Conservation (phyloP, 2,329 filamentous ascomycete genomes). For the Epichloe sibirici region DNA sequence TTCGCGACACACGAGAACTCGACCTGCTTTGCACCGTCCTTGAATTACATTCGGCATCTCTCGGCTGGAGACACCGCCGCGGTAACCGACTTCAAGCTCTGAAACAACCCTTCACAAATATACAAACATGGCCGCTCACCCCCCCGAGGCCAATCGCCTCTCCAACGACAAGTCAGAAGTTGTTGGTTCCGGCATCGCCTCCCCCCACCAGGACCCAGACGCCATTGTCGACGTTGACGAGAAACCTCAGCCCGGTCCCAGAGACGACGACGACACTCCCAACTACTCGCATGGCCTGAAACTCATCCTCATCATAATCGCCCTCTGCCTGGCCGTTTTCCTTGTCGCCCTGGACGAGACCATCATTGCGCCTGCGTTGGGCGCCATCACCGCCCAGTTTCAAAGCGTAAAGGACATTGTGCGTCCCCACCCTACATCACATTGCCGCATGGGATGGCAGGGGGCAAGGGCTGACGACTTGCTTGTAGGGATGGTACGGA, state of each 20-base stretch:
- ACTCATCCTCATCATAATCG: conserved; percentile 28
- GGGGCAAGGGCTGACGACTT: not conserved
- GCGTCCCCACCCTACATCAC: conserved; percentile 9
- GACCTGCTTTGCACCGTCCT: too few species aligned
- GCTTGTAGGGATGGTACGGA: conserved; percentile 33
- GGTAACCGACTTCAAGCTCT: too few species aligned
- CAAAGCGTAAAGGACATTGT: conserved; percentile 33
- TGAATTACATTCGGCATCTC: too few species aligned
- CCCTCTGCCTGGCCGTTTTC: conserved; percentile 34
- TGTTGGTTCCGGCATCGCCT: conserved; percentile 14
- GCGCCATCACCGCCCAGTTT: conserved; percentile 36
- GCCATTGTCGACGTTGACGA: not conserved
- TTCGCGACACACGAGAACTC: too few species aligned
- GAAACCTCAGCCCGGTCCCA: not conserved
- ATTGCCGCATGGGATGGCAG: not conserved
- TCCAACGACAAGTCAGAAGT: conserved; percentile 21
- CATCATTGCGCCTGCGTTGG: conserved; percentile 39
- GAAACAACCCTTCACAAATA: too few species aligned
- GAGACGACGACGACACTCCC: conserved; percentile 9
- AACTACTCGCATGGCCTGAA: conserved; percentile 28
- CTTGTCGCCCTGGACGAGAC: conserved; percentile 40
- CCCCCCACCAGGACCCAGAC: not conserved
- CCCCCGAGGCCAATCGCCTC: conserved; percentile 8
- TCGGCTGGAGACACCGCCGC: too few species aligned
- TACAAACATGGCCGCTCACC: not conserved